Evolutionary conservation across 345 rosid genomes (phyloP).

Genomic region (Melaleuca alternifolia): DNA sequence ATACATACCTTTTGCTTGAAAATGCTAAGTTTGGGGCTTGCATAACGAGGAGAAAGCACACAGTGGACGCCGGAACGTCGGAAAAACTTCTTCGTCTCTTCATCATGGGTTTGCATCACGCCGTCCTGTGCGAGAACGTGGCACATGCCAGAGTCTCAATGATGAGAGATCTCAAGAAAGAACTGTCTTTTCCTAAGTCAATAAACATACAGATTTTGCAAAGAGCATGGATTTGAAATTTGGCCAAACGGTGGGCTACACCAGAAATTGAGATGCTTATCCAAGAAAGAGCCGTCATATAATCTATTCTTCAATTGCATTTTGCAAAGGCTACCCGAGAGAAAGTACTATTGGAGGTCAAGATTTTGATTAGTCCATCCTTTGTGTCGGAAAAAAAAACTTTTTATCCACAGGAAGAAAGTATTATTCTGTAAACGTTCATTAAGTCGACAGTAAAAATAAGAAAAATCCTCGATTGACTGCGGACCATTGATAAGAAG

Average conservation of each 20-base stretch:
- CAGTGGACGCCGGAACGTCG: conserved; percentile 35
- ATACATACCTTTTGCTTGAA: conserved; percentile 47
- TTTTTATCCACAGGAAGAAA: too few relatives aligned
- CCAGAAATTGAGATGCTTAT: too few relatives aligned
- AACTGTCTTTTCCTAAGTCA: neutral
- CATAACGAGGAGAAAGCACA: conserved; percentile 55
- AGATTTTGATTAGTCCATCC: neutral
- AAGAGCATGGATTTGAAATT: too few relatives aligned
- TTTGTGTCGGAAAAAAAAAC: neutral
- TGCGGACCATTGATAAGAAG: neutral
- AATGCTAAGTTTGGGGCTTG: conserved; percentile 51
- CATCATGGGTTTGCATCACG: conserved; percentile 71
- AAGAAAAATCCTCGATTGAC: too few relatives aligned
- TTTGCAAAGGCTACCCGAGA: too few relatives aligned
- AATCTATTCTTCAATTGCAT: too few relatives aligned
- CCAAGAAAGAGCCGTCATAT: too few relatives aligned
- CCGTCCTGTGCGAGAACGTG: conserved; percentile 37
- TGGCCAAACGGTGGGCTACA: too few relatives aligned
- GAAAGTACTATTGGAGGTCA: neutral
- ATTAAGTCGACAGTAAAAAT: neutral
- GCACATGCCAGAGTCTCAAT: neutral
- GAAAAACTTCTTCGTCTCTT: conserved; percentile 49
- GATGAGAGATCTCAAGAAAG: neutral
- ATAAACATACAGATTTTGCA: too few relatives aligned
- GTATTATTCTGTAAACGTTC: too few relatives aligned